Evolutionary conservation across 306 rosid genomes (phyloP).

Genomic region (Quillaja saponaria): DNA sequence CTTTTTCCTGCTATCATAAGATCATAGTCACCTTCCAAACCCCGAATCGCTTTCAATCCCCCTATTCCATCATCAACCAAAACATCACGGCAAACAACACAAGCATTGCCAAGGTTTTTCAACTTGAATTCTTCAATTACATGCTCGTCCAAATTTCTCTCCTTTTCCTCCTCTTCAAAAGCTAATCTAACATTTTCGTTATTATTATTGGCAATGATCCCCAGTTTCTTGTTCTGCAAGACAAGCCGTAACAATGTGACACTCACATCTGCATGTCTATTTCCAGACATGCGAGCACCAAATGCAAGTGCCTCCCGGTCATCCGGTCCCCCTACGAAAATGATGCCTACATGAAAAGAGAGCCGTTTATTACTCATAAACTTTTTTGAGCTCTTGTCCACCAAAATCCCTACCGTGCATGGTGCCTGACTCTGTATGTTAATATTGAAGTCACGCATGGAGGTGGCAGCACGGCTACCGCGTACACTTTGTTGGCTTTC

Average conservation of each 20-base stretch:
- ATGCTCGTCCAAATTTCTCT: constrained; percentile 37
- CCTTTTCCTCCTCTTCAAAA: constrained; percentile 6
- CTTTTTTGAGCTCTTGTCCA: constrained; percentile 38
- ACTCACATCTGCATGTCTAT: background rate
- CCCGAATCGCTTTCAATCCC: constrained; percentile 27
- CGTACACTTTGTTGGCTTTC: constrained; percentile 13
- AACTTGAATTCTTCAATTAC: constrained; percentile 50
- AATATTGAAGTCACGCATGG: constrained; percentile 40
- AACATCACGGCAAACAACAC: constrained; percentile 27
- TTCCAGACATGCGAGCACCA: constrained; percentile 41
- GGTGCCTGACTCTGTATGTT: constrained; percentile 35
- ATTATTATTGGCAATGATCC: too few species aligned
- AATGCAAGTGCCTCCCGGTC: constrained; percentile 59
- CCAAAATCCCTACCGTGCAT: constrained; percentile 63
- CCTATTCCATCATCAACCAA: constrained; percentile 38
- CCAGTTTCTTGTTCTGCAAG: background rate
- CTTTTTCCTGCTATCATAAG: constrained; percentile 51
- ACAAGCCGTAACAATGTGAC: constrained; percentile 36
- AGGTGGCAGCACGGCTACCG: background rate
- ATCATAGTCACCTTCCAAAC: constrained; percentile 23
- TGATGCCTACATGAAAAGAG: constrained; percentile 34
- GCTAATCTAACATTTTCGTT: too few species aligned
- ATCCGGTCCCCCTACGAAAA: constrained; percentile 60
- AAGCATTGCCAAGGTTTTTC: constrained; percentile 16
- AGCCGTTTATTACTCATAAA: background rate